Conservation (phyloP, 2,329 filamentous ascomycete species). For the Pseudofabraea citricarpa region DNA sequence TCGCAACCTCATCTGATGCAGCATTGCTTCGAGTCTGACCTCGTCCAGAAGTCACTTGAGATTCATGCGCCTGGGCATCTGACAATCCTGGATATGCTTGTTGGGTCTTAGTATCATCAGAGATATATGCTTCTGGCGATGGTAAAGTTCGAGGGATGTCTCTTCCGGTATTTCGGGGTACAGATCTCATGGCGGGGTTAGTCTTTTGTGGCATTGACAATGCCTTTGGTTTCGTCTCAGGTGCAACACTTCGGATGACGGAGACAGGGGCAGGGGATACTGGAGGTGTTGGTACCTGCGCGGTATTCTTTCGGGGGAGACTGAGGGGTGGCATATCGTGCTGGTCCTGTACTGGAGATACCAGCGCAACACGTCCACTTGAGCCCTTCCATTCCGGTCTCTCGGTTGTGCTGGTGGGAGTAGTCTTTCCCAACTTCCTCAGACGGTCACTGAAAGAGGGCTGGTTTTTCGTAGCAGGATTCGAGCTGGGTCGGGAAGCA, state of each 20-base stretch:
- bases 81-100: neutral
- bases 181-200: slow-evolving; percentile 12
- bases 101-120: slow-evolving; percentile 6
- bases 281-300: slow-evolving; percentile 23
- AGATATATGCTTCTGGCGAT: slow-evolving; percentile 8
- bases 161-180: slow-evolving; percentile 9
- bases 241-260: slow-evolving; percentile 15
- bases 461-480: slow-evolving; percentile 21
- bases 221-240: slow-evolving; percentile 23
- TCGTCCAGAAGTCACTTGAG: neutral
- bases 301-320: slow-evolving; percentile 47
- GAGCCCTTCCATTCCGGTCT: slow-evolving; percentile 67
- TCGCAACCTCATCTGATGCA: neutral
- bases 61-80: neutral
- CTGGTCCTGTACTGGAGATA: slow-evolving; percentile 60
- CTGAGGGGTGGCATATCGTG: slow-evolving; percentile 49
- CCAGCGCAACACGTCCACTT: slow-evolving; percentile 61
- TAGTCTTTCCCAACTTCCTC: slow-evolving; percentile 34
- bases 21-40: slow-evolving; percentile 1
- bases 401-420: slow-evolving; percentile 12
- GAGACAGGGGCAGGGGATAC: slow-evolving; percentile 17
- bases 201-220: slow-evolving; percentile 8
- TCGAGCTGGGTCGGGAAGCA: slow-evolving; percentile 21
- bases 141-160: slow-evolving; percentile 11
- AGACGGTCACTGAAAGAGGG: slow-evolving; percentile 41